Evolutionary conservation across 495 filamentous ascomycete species (phyloP).

Genomic region (Apiosordaria backusii): DNA sequence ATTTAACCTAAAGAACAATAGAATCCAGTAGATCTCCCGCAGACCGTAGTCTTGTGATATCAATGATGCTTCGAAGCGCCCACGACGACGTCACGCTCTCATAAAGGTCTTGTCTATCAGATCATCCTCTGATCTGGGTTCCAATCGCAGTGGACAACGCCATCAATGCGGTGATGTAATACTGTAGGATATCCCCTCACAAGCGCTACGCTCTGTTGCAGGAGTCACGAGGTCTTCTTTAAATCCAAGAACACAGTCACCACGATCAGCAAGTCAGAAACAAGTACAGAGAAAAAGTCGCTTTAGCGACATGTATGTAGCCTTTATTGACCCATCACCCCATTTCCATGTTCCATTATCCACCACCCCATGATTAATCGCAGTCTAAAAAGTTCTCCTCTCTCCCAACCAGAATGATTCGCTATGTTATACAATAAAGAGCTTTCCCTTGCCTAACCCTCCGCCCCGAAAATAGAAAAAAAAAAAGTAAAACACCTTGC

Average conservation of each 20-base stretch:
- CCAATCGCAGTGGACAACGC: too few species aligned
- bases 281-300: background rate
- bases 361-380: background rate
- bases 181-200: too few species aligned
- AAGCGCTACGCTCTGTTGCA: background rate
- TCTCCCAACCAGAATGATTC: background rate
- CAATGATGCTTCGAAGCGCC: background rate
- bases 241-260: background rate
- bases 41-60: background rate
- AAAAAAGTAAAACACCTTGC: background rate
- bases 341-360: background rate
- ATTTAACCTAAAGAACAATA: background rate
- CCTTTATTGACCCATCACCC: background rate
- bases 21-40: background rate
- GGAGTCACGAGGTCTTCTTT: background rate
- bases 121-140: background rate
- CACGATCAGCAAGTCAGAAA: background rate
- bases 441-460: background rate
- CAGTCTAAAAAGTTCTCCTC: background rate
- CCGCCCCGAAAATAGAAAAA: background rate
- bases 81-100: background rate
- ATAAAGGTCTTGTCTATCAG: background rate
- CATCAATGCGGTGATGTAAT: too few species aligned
- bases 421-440: background rate
- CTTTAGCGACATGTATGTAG: background rate